These are phyloP conservation scores for Rhodotorula sp. DNA, from an alignment of 1,284 basidiomycete species.

Conservation along the genomic window DNA sequence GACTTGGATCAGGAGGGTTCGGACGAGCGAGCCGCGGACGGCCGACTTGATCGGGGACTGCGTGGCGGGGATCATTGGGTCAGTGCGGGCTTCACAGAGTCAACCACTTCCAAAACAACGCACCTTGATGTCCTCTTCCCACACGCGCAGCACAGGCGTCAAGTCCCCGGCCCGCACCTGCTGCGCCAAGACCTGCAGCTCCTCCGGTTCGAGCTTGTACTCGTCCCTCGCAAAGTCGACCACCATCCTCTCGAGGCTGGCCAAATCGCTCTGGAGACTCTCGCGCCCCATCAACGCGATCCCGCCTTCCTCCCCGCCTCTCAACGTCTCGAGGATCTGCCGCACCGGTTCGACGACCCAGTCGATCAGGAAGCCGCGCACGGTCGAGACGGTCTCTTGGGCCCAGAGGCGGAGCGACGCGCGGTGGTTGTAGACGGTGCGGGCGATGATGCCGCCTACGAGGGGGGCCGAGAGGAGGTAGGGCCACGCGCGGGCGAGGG, in stretches of 20 bases:
- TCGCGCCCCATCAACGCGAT: slow-evolving; percentile 70
- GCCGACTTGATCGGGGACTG: slow-evolving; percentile 75
- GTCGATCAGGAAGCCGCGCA: slow-evolving; percentile 70
- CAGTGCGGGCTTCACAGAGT: not conserved
- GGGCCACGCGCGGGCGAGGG: slow-evolving; percentile 42
- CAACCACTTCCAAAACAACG: slow-evolving; percentile 17
- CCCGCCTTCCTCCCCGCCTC: slow-evolving; percentile 63
- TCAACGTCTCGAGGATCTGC: slow-evolving; percentile 77
- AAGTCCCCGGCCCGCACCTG: slow-evolving; percentile 80
- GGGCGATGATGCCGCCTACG: slow-evolving; percentile 10
- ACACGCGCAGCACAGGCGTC: slow-evolving; percentile 81
- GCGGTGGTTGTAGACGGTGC: slow-evolving; percentile 37
- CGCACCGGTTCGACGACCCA: slow-evolving; percentile 88
- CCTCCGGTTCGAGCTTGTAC: slow-evolving; percentile 61
- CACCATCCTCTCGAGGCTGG: slow-evolving; percentile 92
- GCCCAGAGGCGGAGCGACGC: slow-evolving; percentile 55
- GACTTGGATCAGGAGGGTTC: slow-evolving; percentile 86
- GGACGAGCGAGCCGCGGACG: slow-evolving; percentile 74
- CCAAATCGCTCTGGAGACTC: slow-evolving; percentile 73
- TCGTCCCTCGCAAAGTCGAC: slow-evolving; percentile 79
- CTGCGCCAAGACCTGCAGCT: slow-evolving; percentile 64
- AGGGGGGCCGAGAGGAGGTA: slow-evolving; percentile 40
- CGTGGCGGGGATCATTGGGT: not conserved
- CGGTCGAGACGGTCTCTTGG: slow-evolving; percentile 66
- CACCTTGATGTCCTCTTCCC: slow-evolving; percentile 84